Evolutionary conservation across 78 protist genomes (phyloP).

Genomic region (Dictyostelium brefeldianum): DNA sequence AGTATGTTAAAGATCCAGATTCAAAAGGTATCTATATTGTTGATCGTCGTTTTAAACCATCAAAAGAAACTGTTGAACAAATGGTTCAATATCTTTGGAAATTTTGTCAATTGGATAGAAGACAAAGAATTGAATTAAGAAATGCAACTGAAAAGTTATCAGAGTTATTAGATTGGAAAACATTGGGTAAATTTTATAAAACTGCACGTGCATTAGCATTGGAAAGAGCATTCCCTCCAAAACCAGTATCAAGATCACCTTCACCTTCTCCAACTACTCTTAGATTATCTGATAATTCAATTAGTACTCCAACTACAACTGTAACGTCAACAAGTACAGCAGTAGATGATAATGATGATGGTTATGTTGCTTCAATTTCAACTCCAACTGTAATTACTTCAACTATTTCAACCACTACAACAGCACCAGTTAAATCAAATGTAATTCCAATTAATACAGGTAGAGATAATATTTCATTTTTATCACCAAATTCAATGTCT

Average conservation of each 20-base stretch:
- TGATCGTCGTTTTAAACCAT: constrained; percentile 86
- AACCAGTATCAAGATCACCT: constrained; percentile 11
- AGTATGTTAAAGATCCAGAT: constrained; percentile 46
- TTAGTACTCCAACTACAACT: not conserved
- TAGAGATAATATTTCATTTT: not conserved
- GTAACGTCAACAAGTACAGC: not conserved
- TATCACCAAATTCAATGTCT: constrained; percentile 19
- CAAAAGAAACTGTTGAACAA: constrained; percentile 88
- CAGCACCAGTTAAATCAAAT: constrained; percentile 21
- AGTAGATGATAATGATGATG: too few relatives aligned
- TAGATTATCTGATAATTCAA: not conserved
- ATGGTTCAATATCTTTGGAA: constrained; percentile 73
- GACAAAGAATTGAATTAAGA: constrained; percentile 86
- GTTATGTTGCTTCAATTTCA: not conserved
- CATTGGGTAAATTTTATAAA: constrained; percentile 61
- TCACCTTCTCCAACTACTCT: constrained; percentile 26
- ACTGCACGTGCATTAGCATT: constrained; percentile 80
- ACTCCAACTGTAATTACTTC: not conserved
- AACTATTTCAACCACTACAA: not conserved
- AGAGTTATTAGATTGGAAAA: constrained; percentile 77
- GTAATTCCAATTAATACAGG: constrained; percentile 19
- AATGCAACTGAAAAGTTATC: constrained; percentile 90
- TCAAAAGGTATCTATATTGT: constrained; percentile 86
- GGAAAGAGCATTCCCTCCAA: constrained; percentile 66
- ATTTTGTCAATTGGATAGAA: constrained; percentile 71